Evolutionary conservation across 306 rosid genomes (phyloP), one percentile per base, ranked within the genome.

Genomic region (Sophora flavescens): DNA sequence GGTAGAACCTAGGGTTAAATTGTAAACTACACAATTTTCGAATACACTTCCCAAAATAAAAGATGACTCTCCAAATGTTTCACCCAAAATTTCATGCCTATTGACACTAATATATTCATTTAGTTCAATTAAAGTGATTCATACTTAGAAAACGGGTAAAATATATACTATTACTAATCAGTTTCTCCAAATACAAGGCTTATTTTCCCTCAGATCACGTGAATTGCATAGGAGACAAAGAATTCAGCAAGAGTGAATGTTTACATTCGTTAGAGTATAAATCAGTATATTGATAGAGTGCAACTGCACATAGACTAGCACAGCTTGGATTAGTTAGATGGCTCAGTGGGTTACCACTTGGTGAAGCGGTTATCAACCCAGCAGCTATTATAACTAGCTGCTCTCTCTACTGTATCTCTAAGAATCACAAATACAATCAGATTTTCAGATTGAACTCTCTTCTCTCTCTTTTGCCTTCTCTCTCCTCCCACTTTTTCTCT

Each of bases 161-260:
- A 6, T 4, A 50, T 15, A 74, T 50, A 63, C 4, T 45, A 16
- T 44, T 50, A 63, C 4, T 45, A 16, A 22, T 22, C 22, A 22
- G 22, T 22, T 54, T 80, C 44, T 57, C n/a, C 57, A 56, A 26
- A 65, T 18, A 60, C 53, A 56, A 28, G 36, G 32, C 6, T 16
- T 47, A 66, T 35, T 58, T 66, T 11, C 13, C 14, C 15, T 58
- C 51, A 57, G 70, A 44, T 57, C 48, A 64, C 28, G 45, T 72
- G 54, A 78, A 74, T 61, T 39, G 75, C 61, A 32, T 39, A 42
- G 14, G 12, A 62, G 12, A 26, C 47, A 42, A 35, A 44, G 76
- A 59, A 56, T 54, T 69, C n/a, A 17, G 18, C 4, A 14, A n/a
- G 8, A 57, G 52, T 11, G 38, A 59, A 57, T 3, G 10, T 6